phyloP scores from a whole-genome alignment of 805 yeast species.

The Spathaspora gorwiae region DNA sequence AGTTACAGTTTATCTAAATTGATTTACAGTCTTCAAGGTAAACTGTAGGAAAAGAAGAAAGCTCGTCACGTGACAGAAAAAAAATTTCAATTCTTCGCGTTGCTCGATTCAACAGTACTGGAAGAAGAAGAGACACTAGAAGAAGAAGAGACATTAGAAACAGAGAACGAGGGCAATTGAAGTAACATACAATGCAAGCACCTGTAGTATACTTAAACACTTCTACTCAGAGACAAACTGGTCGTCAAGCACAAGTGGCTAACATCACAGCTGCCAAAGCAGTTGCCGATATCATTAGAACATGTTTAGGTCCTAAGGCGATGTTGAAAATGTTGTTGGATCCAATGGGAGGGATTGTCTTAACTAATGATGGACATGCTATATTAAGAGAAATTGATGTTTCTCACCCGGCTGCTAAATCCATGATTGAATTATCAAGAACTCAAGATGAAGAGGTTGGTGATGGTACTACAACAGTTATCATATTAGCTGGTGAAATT shows the following conservation, averaged over 20 bases:
- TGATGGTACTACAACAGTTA: constrained; percentile 97
- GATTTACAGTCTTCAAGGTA: background rate
- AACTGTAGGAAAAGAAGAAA: background rate
- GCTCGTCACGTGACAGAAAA: background rate
- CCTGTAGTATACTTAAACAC: constrained; percentile 58
- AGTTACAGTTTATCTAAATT: background rate
- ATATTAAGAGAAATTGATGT: constrained; percentile 94
- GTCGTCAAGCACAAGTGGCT: constrained; percentile 94
- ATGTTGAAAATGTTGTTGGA: constrained; percentile 97
- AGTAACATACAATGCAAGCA: constrained; percentile 34
- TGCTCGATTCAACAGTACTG: no score
- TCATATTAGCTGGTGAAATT: constrained; percentile 94
- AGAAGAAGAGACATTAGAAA: background rate
- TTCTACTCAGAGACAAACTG: constrained; percentile 87
- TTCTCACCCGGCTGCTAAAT: constrained; percentile 98
- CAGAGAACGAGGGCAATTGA: background rate
- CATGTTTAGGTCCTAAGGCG: constrained; percentile 98
- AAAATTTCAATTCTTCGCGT: background rate
- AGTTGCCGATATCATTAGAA: constrained; percentile 94
- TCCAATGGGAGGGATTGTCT: constrained; percentile 94
- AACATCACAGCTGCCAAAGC: constrained; percentile 99
- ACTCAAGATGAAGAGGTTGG: constrained; percentile 99
- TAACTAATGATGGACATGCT: constrained; percentile 98
- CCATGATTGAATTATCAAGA: constrained; percentile 94
- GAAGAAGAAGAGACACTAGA: background rate